Percentiles rank a stretch among this genome's conserved stretches.
Evolutionary conservation across 306 rosid species (phyloP).

Genomic region (Amphicarpaea edgeworthii): DNA sequence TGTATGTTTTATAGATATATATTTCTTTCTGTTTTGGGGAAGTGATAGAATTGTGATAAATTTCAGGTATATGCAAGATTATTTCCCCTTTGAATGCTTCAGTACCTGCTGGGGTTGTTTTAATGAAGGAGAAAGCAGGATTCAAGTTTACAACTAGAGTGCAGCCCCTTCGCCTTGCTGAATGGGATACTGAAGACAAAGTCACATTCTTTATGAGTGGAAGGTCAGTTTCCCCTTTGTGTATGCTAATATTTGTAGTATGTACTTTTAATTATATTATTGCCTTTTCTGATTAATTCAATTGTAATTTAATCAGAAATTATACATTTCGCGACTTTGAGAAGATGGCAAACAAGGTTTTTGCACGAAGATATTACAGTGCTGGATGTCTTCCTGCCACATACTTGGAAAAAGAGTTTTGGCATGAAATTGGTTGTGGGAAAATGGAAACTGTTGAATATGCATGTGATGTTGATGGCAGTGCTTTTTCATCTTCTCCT

Average conservation of each 20-base stretch:
- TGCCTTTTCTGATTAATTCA: constrained; percentile 49
- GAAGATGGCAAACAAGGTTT: constrained; percentile 97
- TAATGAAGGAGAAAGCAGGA: constrained; percentile 90
- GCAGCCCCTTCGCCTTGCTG: constrained; percentile 98
- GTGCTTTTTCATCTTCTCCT: constrained; percentile 93
- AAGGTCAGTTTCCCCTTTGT: constrained; percentile 60
- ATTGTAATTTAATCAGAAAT: constrained; percentile 64
- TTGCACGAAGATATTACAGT: constrained; percentile 85
- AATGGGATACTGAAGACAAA: constrained; percentile 93
- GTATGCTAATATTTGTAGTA: constrained; percentile 3
- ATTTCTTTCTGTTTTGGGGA: constrained; percentile 5
- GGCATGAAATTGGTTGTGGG: constrained; percentile 93
- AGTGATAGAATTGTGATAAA: constrained; percentile 11
- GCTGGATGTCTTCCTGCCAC: constrained; percentile 81
- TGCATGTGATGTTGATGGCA: constrained; percentile 99
- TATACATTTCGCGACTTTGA: constrained; percentile 90
- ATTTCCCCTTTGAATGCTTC: constrained; percentile 90
- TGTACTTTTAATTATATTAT: constrained; percentile 20
- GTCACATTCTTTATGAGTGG: constrained; percentile 97
- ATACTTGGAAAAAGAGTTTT: constrained; percentile 92
- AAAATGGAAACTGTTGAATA: constrained; percentile 93
- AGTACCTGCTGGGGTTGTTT: constrained; percentile 93
- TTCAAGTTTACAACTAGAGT: constrained; percentile 97
- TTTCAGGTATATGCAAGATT: constrained; percentile 93
- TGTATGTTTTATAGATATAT: constrained; percentile 10